phyloP scores from a whole-genome alignment of 192 early-diverging fungal species.

The Podila epigama region DNA sequence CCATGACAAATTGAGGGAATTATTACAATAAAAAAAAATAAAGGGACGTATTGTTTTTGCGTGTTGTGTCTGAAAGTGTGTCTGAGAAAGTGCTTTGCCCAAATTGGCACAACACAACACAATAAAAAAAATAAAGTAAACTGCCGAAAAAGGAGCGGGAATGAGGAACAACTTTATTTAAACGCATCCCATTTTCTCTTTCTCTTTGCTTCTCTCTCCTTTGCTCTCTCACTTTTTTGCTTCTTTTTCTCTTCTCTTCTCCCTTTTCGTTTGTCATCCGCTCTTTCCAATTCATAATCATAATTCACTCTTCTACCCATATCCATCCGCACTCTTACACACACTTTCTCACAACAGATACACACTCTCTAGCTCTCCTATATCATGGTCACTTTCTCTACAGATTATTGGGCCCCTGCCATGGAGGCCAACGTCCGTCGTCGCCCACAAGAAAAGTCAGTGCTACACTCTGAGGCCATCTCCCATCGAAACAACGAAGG shows the following conservation, averaged over 20 bases:
- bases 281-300: too few relatives aligned
- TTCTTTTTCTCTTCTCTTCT: not conserved
- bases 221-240: not conserved
- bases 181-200: not conserved
- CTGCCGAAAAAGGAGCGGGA: not conserved
- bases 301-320: too few relatives aligned
- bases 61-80: too few relatives aligned
- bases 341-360: not conserved
- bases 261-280: too few relatives aligned
- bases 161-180: not conserved
- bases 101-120: too few relatives aligned
- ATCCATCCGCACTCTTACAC: not conserved
- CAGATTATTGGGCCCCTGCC: conserved; percentile 57
- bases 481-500: conserved; percentile 1
- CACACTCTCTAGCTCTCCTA: not conserved
- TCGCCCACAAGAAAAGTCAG: conserved; percentile 35
- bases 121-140: not conserved
- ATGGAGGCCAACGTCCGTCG: conserved; percentile 54
- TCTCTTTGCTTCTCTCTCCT: not conserved
- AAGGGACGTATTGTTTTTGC: too few relatives aligned
- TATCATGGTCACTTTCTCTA: conserved; percentile 57
- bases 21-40: too few relatives aligned
- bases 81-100: too few relatives aligned
- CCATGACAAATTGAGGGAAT: too few relatives aligned
- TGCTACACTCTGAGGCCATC: not conserved